A percentile compares a stretch with the other conserved stretches of the same genome.
Conservation (phyloP, 192 early-diverging fungal species). For the Diversispora eburnea region DNA sequence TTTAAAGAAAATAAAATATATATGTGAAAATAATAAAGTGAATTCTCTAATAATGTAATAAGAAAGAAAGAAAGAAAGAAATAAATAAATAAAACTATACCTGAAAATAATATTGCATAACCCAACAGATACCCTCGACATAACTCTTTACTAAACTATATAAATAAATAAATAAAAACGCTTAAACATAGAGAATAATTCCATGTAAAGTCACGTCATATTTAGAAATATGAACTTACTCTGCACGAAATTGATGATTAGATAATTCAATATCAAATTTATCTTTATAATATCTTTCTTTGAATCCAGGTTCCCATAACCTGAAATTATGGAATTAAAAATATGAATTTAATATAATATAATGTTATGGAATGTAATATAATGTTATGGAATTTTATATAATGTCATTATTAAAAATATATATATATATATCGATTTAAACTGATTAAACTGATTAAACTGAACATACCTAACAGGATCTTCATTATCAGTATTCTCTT, state of each 20-base stretch:
- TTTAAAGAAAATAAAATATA: background rate
- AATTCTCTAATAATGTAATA: background rate
- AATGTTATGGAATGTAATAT: background rate
- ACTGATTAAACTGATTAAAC: background rate
- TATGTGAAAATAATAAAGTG: background rate
- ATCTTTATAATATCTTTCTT: conserved; percentile 64
- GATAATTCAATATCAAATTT: conserved; percentile 65
- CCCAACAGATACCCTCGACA: conserved; percentile 95
- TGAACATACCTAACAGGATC: conserved; percentile 43
- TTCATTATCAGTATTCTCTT: conserved; percentile 57
- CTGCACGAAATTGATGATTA: conserved; percentile 50
- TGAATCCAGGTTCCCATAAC: conserved; percentile 77
- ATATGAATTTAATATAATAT: conserved; percentile 15
- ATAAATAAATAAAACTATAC: conserved; percentile 28
- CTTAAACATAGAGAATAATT: background rate
- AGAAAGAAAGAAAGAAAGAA: background rate
- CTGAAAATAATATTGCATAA: conserved; percentile 91
- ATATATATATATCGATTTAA: no score
- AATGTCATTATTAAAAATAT: background rate
- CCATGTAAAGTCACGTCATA: background rate
- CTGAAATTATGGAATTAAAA: conserved; percentile 42
- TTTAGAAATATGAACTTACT: conserved; percentile 39
- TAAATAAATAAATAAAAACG: background rate
- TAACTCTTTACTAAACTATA: conserved; percentile 70
- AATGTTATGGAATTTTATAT: background rate